Conservation (phyloP, 2,329 filamentous ascomycete genomes). For the Metarhizium rileyi region DNA sequence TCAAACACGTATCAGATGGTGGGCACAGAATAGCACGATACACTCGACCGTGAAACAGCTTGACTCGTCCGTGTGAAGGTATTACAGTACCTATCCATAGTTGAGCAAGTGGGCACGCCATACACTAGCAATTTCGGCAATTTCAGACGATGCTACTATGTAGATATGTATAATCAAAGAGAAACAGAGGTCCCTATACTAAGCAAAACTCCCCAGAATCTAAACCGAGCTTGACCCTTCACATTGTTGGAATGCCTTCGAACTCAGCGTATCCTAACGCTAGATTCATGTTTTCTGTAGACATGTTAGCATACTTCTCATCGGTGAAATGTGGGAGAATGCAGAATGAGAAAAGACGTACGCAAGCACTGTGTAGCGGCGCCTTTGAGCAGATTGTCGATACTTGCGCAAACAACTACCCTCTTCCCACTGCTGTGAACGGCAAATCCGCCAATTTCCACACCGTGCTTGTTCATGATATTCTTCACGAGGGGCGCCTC, state of each 20-base stretch:
- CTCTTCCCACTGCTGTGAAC: slow-evolving; percentile 82
- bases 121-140: too few species aligned
- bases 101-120: too few species aligned
- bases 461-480: slow-evolving; percentile 75
- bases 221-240: slow-evolving; percentile 10
- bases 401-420: slow-evolving; percentile 82
- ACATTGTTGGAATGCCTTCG: slow-evolving; percentile 64
- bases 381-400: slow-evolving; percentile 90
- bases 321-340: neutral
- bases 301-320: slow-evolving; percentile 43
- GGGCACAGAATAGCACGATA: too few species aligned
- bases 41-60: too few species aligned
- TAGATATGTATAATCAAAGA: too few species aligned
- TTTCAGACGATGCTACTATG: too few species aligned
- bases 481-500: slow-evolving; percentile 79
- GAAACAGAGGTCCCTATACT: too few species aligned
- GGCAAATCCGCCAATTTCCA: slow-evolving; percentile 94
- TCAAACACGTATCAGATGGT: too few species aligned
- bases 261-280: slow-evolving; percentile 84
- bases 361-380: slow-evolving; percentile 87
- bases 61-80: too few species aligned
- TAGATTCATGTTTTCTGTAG: slow-evolving; percentile 80
- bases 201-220: too few species aligned
- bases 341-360: too few species aligned
- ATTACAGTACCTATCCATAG: too few species aligned